These are phyloP conservation scores for Euphorbia peplus DNA, from an alignment of 345 rosid genomes.

Conservation along the genomic window DNA sequence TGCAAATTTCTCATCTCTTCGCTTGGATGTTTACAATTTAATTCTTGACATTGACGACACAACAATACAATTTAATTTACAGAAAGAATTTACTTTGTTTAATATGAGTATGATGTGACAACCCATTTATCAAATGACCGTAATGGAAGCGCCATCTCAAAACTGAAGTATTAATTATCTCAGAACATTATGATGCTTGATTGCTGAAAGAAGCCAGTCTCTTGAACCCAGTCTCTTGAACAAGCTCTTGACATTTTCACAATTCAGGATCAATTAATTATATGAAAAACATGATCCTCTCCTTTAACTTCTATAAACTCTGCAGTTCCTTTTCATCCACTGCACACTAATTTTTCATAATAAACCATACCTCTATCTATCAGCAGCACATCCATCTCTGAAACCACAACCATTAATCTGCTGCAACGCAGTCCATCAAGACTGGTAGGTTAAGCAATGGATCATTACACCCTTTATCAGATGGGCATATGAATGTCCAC, in stretches of 20 bases:
- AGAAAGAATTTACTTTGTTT: too few species aligned
- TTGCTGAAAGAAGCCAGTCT: slow-evolving; percentile 51
- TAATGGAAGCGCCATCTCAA: too few species aligned
- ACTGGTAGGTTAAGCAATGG: slow-evolving; percentile 66
- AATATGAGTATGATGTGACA: too few species aligned
- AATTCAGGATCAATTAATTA: slow-evolving; percentile 46
- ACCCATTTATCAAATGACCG: too few species aligned
- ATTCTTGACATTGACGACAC: too few species aligned
- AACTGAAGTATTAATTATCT: too few species aligned
- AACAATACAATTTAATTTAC: too few species aligned
- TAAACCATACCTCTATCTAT: slow-evolving; percentile 59
- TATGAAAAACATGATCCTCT: slow-evolving; percentile 71
- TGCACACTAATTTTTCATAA: slow-evolving; percentile 43
- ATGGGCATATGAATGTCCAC: slow-evolving; percentile 72
- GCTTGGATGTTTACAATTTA: too few species aligned
- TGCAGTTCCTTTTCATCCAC: slow-evolving; percentile 47
- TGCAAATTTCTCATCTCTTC: not conserved
- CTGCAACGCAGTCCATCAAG: slow-evolving; percentile 48
- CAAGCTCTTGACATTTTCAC: slow-evolving; percentile 48
- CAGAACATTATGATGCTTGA: slow-evolving; percentile 2
- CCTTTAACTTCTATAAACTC: slow-evolving; percentile 56
- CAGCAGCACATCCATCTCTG: slow-evolving; percentile 58
- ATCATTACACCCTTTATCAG: slow-evolving; percentile 66
- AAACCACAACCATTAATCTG: slow-evolving; percentile 46
- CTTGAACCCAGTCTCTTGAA: slow-evolving; percentile 41